phyloP scores from a whole-genome alignment of 257 asterid genomes.

The Solanum neorickii region DNA sequence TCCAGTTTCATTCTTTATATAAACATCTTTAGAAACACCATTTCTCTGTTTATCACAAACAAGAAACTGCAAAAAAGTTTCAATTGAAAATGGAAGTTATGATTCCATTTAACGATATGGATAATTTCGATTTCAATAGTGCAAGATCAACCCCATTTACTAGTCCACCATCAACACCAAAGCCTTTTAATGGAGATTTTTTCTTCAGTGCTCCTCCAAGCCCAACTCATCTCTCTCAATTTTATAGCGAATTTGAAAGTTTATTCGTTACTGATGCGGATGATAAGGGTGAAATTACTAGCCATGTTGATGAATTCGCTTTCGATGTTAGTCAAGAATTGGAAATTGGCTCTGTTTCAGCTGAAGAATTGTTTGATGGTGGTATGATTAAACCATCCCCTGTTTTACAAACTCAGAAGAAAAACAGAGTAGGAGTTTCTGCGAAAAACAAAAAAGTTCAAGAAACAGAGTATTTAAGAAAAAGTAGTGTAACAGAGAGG shows the following conservation, averaged over 20 bases:
- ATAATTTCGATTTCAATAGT: slow-evolving; percentile 36
- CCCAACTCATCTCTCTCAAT: slow-evolving; percentile 45
- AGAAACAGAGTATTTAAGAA: not conserved
- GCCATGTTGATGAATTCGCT: slow-evolving; percentile 33
- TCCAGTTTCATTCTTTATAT: not conserved
- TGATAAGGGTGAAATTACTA: not conserved
- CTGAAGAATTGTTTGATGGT: slow-evolving; percentile 68
- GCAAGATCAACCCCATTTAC: slow-evolving; percentile 28
- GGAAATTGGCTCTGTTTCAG: slow-evolving; percentile 34
- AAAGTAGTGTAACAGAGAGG: not conserved
- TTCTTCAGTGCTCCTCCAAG: slow-evolving; percentile 68
- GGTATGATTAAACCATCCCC: slow-evolving; percentile 55
- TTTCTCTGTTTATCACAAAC: not conserved
- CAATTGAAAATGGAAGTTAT: slow-evolving; percentile 37
- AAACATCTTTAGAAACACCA: not conserved
- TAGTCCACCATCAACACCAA: slow-evolving; percentile 30
- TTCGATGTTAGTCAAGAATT: slow-evolving; percentile 34
- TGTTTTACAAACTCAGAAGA: not conserved
- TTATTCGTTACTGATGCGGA: not conserved
- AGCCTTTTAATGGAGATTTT: slow-evolving; percentile 25
- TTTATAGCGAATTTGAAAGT: slow-evolving; percentile 28
- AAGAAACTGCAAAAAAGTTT: not conserved
- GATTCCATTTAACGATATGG: slow-evolving; percentile 13
- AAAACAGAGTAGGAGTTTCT: slow-evolving; percentile 11
- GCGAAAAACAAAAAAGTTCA: slow-evolving; percentile 8